Evolutionary conservation across 2,329 filamentous ascomycete genomes (phyloP), one percentile per base, ranked within the genome.

Genomic region (Colletotrichum sidae): DNA sequence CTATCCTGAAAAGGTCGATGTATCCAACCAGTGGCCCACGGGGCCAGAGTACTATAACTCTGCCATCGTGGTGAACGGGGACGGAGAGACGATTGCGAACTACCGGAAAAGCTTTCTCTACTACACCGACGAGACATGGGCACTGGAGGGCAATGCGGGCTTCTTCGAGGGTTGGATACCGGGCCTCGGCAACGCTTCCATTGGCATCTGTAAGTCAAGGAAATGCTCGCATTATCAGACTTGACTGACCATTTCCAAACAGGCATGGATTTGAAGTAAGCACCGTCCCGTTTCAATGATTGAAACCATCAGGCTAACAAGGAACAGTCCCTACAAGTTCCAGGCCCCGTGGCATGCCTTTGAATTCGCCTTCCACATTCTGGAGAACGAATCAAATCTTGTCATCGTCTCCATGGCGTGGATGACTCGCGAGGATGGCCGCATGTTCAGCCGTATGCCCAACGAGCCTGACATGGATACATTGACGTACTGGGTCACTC

Each of bases 351-450:
- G 79, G 79, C 38, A 76, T 6, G 70, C 69, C 0, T 81, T 78
- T 34, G 79, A 84, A 57, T 82, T 82, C 12, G 84, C 83, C 0
- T 84, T 79, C 33, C 87, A 92, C 47, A 79, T 90, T 6, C 73
- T 93, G 0, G 77, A 86, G 2, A 77, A 78, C 0, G 72, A 82
- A 0, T 85, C 90, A 0, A 87, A 88, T 12, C 68, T 94, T 0
- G 88, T 92, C 2, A 86, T 94, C 39, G 70, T 95, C 0, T 88
- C 86, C 4, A 94, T 94, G 92, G 91, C 92, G 0, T 95, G 92
- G 92, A 80, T 92, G 38, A 93, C 91, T 2, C 80, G 75, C 60
- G 87, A 81, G 67, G 84, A 81, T 70, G 81, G 76, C 1, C 80
- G 71, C 15, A 62, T 65, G 8, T 88, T 80, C 72, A 87, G 72